Evolutionary conservation across 2,329 filamentous ascomycete genomes (phyloP).

Genomic region (Intubia oerlemansii): DNA sequence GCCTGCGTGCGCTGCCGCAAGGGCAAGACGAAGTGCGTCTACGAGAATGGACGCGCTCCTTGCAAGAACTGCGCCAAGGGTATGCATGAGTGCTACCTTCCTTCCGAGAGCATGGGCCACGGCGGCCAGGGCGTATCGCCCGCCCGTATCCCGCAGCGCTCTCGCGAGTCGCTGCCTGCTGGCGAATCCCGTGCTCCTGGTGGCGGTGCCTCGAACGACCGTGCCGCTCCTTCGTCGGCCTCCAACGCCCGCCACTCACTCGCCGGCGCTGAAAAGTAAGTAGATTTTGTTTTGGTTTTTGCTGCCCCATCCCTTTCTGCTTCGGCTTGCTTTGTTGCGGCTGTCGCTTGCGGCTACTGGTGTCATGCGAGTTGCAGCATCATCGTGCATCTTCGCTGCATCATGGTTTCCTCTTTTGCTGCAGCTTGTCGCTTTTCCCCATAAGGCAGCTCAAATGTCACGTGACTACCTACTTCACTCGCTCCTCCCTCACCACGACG

Average conservation of each 20-base stretch:
- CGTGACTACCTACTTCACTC: too few relatives aligned
- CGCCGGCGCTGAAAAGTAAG: slow-evolving; percentile 32
- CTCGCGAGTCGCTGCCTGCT: slow-evolving; percentile 30
- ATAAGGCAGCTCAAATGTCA: too few relatives aligned
- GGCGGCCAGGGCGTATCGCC: slow-evolving; percentile 35
- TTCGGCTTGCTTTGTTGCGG: too few relatives aligned
- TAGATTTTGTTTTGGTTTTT: slow-evolving; percentile 10
- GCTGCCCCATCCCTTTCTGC: slow-evolving; percentile 2
- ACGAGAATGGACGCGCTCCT: slow-evolving; percentile 38
- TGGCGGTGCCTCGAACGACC: slow-evolving; percentile 20
- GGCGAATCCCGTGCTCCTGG: slow-evolving; percentile 23
- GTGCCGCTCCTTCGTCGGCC: slow-evolving; percentile 21
- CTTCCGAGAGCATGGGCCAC: slow-evolving; percentile 37
- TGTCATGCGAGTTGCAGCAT: too few relatives aligned
- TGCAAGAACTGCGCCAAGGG: slow-evolving; percentile 43
- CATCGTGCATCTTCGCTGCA: too few relatives aligned
- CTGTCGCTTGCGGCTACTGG: too few relatives aligned
- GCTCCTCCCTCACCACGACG: too few relatives aligned
- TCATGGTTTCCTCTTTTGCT: too few relatives aligned
- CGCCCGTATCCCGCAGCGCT: slow-evolving; percentile 26
- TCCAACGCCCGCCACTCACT: slow-evolving; percentile 25
- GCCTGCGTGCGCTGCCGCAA: slow-evolving; percentile 42
- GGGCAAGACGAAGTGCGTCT: slow-evolving; percentile 42
- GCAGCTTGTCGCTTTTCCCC: too few relatives aligned
- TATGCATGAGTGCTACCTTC: slow-evolving; percentile 41